These are phyloP conservation scores for Pythium biforme DNA, from an alignment of 352 stramenopile genomes.

Conservation along the genomic window DNA sequence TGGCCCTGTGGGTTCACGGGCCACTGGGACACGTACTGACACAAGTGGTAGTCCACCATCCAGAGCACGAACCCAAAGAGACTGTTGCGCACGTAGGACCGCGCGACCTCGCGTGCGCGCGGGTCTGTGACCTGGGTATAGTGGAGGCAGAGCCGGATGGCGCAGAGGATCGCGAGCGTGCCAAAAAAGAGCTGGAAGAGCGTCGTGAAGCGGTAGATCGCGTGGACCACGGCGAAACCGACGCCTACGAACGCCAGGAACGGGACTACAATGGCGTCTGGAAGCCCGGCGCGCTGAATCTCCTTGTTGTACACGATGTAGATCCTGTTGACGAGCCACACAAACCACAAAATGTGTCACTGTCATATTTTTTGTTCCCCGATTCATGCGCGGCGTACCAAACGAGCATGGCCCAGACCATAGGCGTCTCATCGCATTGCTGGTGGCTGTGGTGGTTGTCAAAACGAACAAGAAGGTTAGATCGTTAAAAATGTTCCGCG, in stretches of 20 bases:
- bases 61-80: conserved; percentile 71
- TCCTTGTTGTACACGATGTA: conserved; percentile 80
- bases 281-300: conserved; percentile 47
- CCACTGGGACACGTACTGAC: conserved; percentile 43
- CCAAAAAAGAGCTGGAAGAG: conserved; percentile 80
- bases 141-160: conserved; percentile 42
- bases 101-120: conserved; percentile 48
- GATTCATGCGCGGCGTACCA: conserved; percentile 32
- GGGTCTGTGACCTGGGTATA: conserved; percentile 60
- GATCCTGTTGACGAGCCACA: conserved; percentile 32
- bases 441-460: conserved; percentile 49
- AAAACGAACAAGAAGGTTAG: neutral
- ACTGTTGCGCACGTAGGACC: conserved; percentile 54
- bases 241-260: conserved; percentile 50
- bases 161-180: conserved; percentile 32
- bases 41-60: conserved; percentile 85
- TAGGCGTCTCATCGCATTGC: conserved; percentile 82
- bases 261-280: conserved; percentile 40
- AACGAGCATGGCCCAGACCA: conserved; percentile 78
- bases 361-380: neutral
- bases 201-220: conserved; percentile 72
- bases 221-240: conserved; percentile 70
- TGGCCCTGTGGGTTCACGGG: conserved; percentile 79
- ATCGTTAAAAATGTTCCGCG: neutral
- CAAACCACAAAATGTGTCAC: neutral